Conservation (phyloP, 805 yeast species). For the Lipomyces sp. region DNA sequence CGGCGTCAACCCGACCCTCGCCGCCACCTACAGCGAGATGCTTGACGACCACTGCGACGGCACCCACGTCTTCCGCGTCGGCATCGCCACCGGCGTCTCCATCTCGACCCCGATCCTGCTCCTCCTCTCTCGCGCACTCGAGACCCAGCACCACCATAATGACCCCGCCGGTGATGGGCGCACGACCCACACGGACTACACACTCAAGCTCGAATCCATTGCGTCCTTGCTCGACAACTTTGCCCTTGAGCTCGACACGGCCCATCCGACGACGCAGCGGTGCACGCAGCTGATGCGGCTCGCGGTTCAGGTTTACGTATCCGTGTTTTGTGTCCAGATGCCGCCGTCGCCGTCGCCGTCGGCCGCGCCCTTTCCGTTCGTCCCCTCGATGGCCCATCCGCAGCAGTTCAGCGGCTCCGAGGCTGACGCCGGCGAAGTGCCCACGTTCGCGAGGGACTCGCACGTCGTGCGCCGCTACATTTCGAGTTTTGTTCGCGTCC, state of each 20-base stretch:
- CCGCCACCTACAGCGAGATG: constrained; percentile 14
- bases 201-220: constrained; percentile 5
- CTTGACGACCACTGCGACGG: constrained; percentile 4
- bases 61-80: constrained; percentile 4
- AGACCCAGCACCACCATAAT: not conserved
- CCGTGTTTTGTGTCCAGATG: constrained; percentile 8
- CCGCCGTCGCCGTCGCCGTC: not conserved
- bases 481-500: no score
- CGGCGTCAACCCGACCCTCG: constrained; percentile 4
- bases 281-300: constrained; percentile 14
- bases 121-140: constrained; percentile 10
- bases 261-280: constrained; percentile 9
- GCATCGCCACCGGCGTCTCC: constrained; percentile 11
- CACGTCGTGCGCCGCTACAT: not conserved
- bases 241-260: constrained; percentile 1
- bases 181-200: not conserved
- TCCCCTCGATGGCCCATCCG: no score
- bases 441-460: not conserved
- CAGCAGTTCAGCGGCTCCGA: not conserved
- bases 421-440: not conserved
- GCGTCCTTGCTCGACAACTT: constrained; percentile 1
- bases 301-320: constrained; percentile 10
- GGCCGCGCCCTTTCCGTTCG: not conserved
- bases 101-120: constrained; percentile 16
- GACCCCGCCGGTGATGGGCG: not conserved